Evolutionary conservation across 2,329 filamentous ascomycete genomes (phyloP).

Genomic region (Cadophora malorum): DNA sequence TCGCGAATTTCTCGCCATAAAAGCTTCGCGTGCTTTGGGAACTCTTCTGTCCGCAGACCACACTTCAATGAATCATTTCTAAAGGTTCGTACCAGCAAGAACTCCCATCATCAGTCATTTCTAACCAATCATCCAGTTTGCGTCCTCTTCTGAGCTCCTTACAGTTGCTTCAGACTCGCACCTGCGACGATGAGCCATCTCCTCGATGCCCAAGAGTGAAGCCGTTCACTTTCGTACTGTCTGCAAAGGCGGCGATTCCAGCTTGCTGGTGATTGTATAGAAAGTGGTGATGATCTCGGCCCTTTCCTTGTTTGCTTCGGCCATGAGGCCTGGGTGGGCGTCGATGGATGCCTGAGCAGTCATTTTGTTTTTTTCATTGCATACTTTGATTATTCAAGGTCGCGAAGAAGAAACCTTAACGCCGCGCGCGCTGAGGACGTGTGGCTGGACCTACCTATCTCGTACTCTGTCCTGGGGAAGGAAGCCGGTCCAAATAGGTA

Average conservation of each 20-base stretch:
- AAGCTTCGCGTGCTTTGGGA: neutral
- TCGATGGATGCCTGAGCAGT: conserved; percentile 90
- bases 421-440: too few species aligned
- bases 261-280: conserved; percentile 65
- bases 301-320: conserved; percentile 57
- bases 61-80: conserved; percentile 19
- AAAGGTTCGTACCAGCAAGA: conserved; percentile 1
- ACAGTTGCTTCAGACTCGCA: conserved; percentile 88
- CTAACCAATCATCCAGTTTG: conserved; percentile 70
- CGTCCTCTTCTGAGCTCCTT: conserved; percentile 89
- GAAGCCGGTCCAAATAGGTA: too few species aligned
- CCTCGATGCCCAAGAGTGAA: conserved; percentile 92
- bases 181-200: conserved; percentile 90
- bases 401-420: conserved; percentile 49
- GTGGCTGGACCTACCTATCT: neutral
- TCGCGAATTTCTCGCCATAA: neutral
- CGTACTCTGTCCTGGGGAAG: too few species aligned
- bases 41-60: conserved; percentile 7
- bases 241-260: conserved; percentile 66
- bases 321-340: conserved; percentile 79
- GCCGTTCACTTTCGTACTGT: conserved; percentile 65
- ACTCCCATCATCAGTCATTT: neutral
- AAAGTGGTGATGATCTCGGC: conserved; percentile 96
- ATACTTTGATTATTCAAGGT: conserved; percentile 53
- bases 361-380: conserved; percentile 59